phyloP scores from a whole-genome alignment of 768 basidiomycete genomes.

The Lactarius sanguifluus region DNA sequence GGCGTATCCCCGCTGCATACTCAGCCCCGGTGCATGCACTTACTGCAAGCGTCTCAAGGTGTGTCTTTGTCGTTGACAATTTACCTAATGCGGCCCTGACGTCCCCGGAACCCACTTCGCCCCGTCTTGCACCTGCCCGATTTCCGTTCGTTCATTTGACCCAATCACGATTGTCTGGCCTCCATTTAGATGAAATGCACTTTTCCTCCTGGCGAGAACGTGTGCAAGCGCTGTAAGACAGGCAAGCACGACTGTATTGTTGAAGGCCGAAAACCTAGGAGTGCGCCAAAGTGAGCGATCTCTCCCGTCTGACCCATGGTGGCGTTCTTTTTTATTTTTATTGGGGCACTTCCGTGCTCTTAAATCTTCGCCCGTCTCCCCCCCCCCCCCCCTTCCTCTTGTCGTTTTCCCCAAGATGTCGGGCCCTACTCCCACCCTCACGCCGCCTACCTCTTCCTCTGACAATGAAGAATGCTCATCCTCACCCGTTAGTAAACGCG shows the following conservation, averaged over 20 bases:
- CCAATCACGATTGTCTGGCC: conserved; percentile 2
- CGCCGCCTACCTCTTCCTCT: conserved; percentile 9
- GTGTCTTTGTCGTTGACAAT: conserved; percentile 33
- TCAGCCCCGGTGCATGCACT: conserved; percentile 77
- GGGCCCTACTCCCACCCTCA: not conserved
- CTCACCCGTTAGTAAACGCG: conserved; percentile 64
- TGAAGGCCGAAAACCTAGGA: conserved; percentile 77
- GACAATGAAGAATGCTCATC: conserved; percentile 33
- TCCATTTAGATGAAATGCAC: conserved; percentile 79
- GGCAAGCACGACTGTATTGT: conserved; percentile 79
- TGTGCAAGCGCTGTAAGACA: conserved; percentile 75
- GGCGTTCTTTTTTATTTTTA: conserved; percentile 4
- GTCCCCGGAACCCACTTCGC: not conserved
- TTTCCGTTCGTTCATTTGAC: conserved; percentile 9
- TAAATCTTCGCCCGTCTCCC: conserved; percentile 26
- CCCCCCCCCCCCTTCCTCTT: conserved; percentile 37
- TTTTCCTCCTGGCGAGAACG: conserved; percentile 67
- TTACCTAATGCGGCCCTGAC: conserved; percentile 10
- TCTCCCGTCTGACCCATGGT: conserved; percentile 8
- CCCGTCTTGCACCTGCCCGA: not conserved
- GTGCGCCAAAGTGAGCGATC: conserved; percentile 74
- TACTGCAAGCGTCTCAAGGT: conserved; percentile 90
- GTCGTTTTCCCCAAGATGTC: not conserved
- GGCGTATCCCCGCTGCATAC: conserved; percentile 5
- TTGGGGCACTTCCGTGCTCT: conserved; percentile 30